These are phyloP conservation scores for Geosiphon pyriformis DNA, from an alignment of 192 early-diverging fungal species.

Conservation along the genomic window DNA sequence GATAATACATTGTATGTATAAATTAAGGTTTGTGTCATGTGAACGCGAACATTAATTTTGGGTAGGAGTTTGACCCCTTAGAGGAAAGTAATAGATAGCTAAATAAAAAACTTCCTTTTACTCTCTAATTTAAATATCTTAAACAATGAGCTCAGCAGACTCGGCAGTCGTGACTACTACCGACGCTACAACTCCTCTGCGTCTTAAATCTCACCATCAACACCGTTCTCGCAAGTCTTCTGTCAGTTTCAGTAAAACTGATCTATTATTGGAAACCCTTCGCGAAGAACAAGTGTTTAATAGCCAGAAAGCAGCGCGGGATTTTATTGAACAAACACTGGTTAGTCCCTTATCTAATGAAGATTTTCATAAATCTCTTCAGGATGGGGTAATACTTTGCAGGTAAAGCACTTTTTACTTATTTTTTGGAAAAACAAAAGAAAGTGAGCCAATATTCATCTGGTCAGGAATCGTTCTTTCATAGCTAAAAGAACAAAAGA, in stretches of 20 bases:
- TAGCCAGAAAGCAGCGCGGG: constrained; percentile 56
- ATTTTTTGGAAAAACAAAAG: constrained; percentile 2
- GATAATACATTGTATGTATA: too few species aligned
- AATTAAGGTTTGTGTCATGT: too few species aligned
- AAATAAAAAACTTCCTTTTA: too few species aligned
- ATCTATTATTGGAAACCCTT: constrained; percentile 47
- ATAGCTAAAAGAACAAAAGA: too few species aligned
- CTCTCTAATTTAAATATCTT: too few species aligned
- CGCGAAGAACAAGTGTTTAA: constrained; percentile 55
- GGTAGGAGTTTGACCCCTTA: too few species aligned
- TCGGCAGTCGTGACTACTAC: not conserved
- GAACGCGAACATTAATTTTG: too few species aligned
- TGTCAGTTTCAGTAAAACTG: constrained; percentile 31
- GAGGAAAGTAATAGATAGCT: too few species aligned
- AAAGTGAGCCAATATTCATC: not conserved
- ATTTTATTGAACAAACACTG: constrained; percentile 59
- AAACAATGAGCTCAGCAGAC: not conserved
- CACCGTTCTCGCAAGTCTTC: not conserved
- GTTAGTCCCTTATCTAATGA: constrained; percentile 48
- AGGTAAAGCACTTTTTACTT: constrained; percentile 36
- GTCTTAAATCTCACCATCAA: not conserved
- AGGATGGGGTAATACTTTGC: constrained; percentile 77
- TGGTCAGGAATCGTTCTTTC: too few species aligned
- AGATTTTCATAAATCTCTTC: constrained; percentile 55
- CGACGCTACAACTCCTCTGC: not conserved